A percentile compares a stretch with the other conserved stretches of the same genome.
Evolutionary conservation across 2,329 filamentous ascomycete genomes (phyloP).

Genomic region (Diaporthe eres): DNA sequence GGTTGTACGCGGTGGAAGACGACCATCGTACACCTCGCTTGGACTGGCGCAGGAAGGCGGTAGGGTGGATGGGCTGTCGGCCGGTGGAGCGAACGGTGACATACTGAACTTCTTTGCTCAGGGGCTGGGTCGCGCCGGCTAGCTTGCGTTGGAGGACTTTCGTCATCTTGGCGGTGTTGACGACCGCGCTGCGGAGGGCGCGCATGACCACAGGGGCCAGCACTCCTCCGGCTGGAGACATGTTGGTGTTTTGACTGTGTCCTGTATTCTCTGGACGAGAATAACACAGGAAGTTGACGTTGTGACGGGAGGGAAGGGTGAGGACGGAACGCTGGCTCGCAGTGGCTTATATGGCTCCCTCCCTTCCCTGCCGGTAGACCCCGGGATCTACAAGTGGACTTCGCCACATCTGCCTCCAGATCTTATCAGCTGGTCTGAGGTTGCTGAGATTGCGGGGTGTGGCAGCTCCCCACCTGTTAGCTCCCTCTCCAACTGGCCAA

Average conservation of each 20-base stretch:
- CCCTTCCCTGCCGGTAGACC: conserved; percentile 12
- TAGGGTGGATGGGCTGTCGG: conserved; percentile 67
- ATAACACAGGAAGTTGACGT: conserved; percentile 21
- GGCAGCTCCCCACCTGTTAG: conserved; percentile 27
- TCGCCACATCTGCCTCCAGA: conserved; percentile 28
- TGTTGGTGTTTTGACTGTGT: conserved; percentile 52
- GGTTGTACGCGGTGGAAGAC: conserved; percentile 59
- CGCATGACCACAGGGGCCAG: conserved; percentile 70
- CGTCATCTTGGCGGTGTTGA: conserved; percentile 59
- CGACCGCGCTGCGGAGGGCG: conserved; percentile 66
- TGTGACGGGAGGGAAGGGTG: conserved; percentile 5
- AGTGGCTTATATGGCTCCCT: conserved; percentile 33
- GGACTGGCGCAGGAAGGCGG: conserved; percentile 64
- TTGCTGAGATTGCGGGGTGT: conserved; percentile 13
- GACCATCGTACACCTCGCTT: conserved; percentile 64
- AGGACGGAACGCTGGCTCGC: conserved; percentile 1
- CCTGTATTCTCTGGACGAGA: conserved; percentile 41
- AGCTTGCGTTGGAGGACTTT: conserved; percentile 67
- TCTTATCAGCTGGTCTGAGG: conserved; percentile 18
- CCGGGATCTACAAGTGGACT: conserved; percentile 23
- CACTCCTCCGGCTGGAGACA: conserved; percentile 70
- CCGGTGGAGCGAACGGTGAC: conserved; percentile 58
- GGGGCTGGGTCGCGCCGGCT: conserved; percentile 58
- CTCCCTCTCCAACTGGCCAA: neutral
- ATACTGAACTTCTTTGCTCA: conserved; percentile 62